phyloP scores from a whole-genome alignment of 2,329 filamentous ascomycete genomes.

The Bipolaris gigantea region DNA sequence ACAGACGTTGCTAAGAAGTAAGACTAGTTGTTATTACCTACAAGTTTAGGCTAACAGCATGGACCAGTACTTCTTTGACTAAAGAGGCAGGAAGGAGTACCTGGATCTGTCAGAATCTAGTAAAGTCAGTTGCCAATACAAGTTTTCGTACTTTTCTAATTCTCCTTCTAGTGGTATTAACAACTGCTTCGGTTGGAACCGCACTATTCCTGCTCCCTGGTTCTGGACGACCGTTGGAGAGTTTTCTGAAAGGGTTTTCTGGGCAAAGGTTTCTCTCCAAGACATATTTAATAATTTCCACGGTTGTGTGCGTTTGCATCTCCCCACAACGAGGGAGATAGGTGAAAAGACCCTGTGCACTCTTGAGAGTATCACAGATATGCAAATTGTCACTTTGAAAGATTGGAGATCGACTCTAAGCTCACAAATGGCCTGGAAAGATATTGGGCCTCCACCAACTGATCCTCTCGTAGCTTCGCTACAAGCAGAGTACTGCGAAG shows the following conservation, averaged over 20 bases:
- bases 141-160: neutral
- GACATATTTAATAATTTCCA: neutral
- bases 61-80: neutral
- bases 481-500: neutral
- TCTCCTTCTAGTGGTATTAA: neutral
- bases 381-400: neutral
- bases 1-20: neutral
- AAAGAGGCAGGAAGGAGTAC: neutral
- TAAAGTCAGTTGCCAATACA: neutral
- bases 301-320: neutral
- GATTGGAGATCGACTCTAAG: neutral
- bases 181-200: neutral
- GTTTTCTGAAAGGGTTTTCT: neutral
- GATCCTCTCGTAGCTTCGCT: slow-evolving; percentile 1
- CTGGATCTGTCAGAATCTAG: neutral
- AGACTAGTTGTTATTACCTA: neutral
- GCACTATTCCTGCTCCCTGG: no score
- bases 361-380: neutral
- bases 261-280: neutral
- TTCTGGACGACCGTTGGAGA: neutral
- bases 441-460: neutral
- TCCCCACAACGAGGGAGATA: neutral
- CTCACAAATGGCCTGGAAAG: neutral
- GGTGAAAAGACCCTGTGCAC: neutral
- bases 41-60: neutral